Base-by-base conservation (phyloP, 208 protist genomes). In the Leishmania mexicana region DNA sequence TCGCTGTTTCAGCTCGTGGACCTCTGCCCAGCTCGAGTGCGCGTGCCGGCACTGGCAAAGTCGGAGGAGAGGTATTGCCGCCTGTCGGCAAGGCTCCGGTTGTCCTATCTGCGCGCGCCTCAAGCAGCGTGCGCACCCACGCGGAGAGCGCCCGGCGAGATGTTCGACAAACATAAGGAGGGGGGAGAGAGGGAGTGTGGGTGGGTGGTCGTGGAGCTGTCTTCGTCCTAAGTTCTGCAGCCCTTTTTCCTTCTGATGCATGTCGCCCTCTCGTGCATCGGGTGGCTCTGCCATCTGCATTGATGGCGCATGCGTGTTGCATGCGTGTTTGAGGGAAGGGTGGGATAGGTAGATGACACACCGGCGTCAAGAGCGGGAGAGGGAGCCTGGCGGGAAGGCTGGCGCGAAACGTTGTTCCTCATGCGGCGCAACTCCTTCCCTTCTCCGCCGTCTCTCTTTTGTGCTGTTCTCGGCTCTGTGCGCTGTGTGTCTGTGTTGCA, bases 21-120 rank as follows among this genome's bases (percentile, higher is more conserved):
- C 67, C 67, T 49, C 67, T 40, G n/a, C 15, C 40, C 40, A 24
- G 6, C 71, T 57, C 71, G 28, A 51, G 21, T 28, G 42, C 42
- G 3, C 42, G 47, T 75, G 21, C 11, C 19, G 38, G 67, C 19
- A 72, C 4, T 17, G 24, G 67, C 67, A 35, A 17, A 3, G 67
- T n/a, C 38, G 68, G 57, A 17, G n/a, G 60, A 38, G 60, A 75
- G 24, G 71, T 75, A 45, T 31, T 75, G 42, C 71, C 71, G 19
- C 71, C 71, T 21, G 71, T 75, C 3, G 28, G 28, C 71, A 53
- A n/a, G 71, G 21, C 71, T 24, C 15, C 71, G 3, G 6, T 35
- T 5, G 11, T 4, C 28, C 8, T 21, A 5, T 24, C 71, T 5
- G 71, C 11, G 24, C 71, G 10, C 71, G 4, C 71, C 8, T 49